Conservation (phyloP, 1,284 basidiomycete species). For the Peniophora sp. region DNA sequence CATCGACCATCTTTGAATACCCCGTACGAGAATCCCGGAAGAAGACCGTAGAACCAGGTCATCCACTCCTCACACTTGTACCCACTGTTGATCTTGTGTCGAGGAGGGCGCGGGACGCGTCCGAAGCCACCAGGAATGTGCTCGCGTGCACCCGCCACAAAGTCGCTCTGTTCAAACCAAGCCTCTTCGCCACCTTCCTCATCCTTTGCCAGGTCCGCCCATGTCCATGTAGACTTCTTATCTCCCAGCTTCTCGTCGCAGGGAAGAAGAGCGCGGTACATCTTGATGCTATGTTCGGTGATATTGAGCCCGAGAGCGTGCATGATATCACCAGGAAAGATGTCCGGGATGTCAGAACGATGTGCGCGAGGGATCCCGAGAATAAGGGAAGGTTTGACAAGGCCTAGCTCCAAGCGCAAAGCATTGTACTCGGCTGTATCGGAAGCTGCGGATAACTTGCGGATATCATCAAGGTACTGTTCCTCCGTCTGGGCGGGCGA, state of each 20-base stretch:
- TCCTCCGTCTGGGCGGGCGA: not conserved
- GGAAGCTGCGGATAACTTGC: not conserved
- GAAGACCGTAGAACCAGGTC: conserved; percentile 14
- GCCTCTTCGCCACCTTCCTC: conserved; percentile 7
- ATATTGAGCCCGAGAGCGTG: conserved; percentile 16
- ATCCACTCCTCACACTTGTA: conserved; percentile 24
- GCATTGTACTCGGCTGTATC: not conserved
- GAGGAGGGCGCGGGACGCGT: conserved; percentile 19
- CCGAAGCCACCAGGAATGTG: conserved; percentile 21
- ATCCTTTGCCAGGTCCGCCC: conserved; percentile 6
- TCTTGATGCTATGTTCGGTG: conserved; percentile 10
- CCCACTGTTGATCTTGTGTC: conserved; percentile 21
- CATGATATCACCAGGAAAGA: conserved; percentile 17
- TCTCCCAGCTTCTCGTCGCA: conserved; percentile 8
- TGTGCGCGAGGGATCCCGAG: conserved; percentile 1
- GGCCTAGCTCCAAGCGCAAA: conserved; percentile 1
- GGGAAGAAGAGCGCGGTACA: conserved; percentile 14
- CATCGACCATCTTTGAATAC: conserved; percentile 11
- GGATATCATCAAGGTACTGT: not conserved
- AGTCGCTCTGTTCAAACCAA: conserved; percentile 12
- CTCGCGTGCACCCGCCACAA: conserved; percentile 9
- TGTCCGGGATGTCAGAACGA: conserved; percentile 8
- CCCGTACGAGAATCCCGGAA: conserved; percentile 14
- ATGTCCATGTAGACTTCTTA: conserved; percentile 11
- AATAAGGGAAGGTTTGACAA: conserved; percentile 5